Evolutionary conservation across 371 early-diverging fungal species (phyloP).

Genomic region (Mucor ambiguus): DNA sequence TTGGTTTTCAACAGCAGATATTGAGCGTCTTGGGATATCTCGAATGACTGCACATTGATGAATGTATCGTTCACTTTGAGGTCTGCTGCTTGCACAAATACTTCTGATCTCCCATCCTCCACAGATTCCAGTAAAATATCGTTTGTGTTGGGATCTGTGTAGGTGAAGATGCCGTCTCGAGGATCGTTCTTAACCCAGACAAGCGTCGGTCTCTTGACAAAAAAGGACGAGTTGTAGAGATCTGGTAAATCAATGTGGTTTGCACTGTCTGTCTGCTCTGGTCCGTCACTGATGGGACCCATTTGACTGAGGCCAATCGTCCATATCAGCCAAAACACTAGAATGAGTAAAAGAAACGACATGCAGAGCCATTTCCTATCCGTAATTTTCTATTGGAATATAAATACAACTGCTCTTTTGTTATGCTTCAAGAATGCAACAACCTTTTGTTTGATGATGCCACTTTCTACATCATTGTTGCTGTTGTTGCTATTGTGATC

Average conservation of each 20-base stretch:
- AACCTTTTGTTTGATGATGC: constrained; percentile 8
- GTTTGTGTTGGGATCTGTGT: constrained; percentile 36
- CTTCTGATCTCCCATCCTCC: constrained; percentile 26
- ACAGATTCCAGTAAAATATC: constrained; percentile 52
- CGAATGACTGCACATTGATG: constrained; percentile 43
- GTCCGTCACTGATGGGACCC: constrained; percentile 11
- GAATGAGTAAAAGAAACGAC: constrained; percentile 26
- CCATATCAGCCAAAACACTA: constrained; percentile 36
- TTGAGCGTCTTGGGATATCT: constrained; percentile 78
- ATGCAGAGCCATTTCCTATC: constrained; percentile 31
- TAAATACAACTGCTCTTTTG: constrained; percentile 11
- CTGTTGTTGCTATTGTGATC: constrained; percentile 6
- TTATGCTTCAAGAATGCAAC: background rate
- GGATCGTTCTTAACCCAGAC: constrained; percentile 58
- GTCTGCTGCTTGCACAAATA: constrained; percentile 33
- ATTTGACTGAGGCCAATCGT: constrained; percentile 37
- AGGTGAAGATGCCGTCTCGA: constrained; percentile 55
- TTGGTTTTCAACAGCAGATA: constrained; percentile 76
- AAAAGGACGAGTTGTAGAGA: constrained; percentile 54
- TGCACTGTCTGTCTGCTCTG: background rate
- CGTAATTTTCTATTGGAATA: constrained; percentile 9
- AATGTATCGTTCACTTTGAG: constrained; percentile 25
- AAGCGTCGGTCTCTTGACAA: constrained; percentile 39
- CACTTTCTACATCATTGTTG: constrained; percentile 12
- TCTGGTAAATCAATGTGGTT: constrained; percentile 54